Evolutionary conservation across 345 rosid species (phyloP).

Genomic region (Syzygium jambos): DNA sequence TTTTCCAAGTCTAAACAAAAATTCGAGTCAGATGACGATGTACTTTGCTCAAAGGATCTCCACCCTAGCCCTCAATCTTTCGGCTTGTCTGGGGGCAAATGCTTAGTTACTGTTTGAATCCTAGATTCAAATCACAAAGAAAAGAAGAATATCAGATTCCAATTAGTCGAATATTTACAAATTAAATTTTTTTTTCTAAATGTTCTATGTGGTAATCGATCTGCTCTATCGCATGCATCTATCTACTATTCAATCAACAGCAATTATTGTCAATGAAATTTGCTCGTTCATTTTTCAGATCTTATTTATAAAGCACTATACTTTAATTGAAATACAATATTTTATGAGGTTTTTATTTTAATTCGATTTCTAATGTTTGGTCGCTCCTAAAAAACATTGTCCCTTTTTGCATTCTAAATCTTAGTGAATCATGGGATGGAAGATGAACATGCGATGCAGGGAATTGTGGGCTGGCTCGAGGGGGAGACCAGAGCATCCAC

Average conservation of each 20-base stretch:
- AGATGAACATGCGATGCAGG: not conserved
- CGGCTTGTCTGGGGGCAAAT: accelerated
- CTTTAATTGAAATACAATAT: not conserved
- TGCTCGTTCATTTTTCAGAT: not conserved
- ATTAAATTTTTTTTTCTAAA: accelerated
- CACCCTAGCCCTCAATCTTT: not conserved
- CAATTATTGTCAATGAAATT: not conserved
- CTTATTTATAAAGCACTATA: not conserved
- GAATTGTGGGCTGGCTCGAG: constrained; percentile 1
- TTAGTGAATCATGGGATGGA: not conserved
- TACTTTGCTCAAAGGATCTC: not conserved
- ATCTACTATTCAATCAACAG: not conserved
- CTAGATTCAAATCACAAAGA: not conserved
- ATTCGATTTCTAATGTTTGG: not conserved
- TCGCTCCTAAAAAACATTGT: not conserved
- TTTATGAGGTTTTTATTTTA: not conserved
- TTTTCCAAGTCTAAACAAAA: not conserved
- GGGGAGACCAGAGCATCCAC: constrained; percentile 4
- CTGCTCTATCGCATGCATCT: not conserved
- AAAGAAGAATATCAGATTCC: not conserved
- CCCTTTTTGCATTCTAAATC: constrained; percentile 5
- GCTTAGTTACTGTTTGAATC: not conserved
- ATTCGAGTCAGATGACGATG: not conserved
- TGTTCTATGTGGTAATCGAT: not conserved
- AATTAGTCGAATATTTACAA: not conserved